A percentile compares a stretch with the other conserved stretches of the same genome.
Evolutionary conservation across 108 stramenopile genomes (phyloP).

Genomic region (Epithemia pelagica): DNA sequence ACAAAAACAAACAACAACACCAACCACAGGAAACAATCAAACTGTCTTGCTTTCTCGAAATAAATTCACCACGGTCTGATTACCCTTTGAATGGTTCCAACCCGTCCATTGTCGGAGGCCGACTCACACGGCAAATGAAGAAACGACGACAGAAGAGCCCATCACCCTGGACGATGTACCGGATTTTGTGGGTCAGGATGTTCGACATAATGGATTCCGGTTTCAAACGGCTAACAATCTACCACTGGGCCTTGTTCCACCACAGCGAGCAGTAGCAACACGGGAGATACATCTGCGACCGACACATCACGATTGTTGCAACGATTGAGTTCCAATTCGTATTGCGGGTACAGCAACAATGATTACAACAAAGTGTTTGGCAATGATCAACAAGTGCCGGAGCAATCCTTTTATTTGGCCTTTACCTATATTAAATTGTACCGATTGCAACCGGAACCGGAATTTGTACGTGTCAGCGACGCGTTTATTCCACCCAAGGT

Average conservation of each 20-base stretch:
- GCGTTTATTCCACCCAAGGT: conserved; percentile 68
- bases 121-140: too few species aligned
- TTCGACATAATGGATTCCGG: conserved; percentile 73
- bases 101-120: conserved; percentile 21
- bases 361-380: conserved; percentile 2
- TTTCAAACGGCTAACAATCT: conserved; percentile 16
- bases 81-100: conserved; percentile 44
- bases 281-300: too few species aligned
- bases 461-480: conserved; percentile 77
- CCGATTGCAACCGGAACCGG: conserved; percentile 70
- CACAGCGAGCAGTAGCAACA: too few species aligned
- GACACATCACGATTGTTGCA: too few species aligned
- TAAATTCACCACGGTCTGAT: conserved; percentile 55
- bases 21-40: conserved; percentile 33
- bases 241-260: background rate
- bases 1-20: background rate
- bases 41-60: too few species aligned
- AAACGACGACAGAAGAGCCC: conserved; percentile 2
- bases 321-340: too few species aligned
- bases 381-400: conserved; percentile 14
- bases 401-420: conserved; percentile 76
- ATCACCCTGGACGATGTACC: conserved; percentile 22
- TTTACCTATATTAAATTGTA: conserved; percentile 78
- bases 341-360: conserved; percentile 28
- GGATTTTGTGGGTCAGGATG: conserved; percentile 61